phyloP scores from a whole-genome alignment of 768 basidiomycete genomes.

The Clavulina sp. region DNA sequence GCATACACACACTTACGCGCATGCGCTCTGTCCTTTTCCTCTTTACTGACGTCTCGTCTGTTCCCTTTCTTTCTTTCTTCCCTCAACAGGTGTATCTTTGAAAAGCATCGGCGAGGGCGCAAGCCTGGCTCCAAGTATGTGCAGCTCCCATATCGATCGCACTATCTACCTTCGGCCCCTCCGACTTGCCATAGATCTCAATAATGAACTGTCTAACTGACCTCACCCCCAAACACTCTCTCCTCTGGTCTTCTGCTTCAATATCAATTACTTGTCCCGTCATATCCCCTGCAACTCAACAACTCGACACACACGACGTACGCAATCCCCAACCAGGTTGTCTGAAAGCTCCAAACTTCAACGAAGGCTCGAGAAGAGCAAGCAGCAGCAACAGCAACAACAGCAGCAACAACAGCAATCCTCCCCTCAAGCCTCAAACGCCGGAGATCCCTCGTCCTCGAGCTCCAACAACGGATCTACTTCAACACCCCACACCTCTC shows the following conservation, averaged over 20 bases:
- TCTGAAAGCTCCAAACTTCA: conserved; percentile 85
- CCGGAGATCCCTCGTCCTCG: not conserved
- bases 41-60: not conserved
- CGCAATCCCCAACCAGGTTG: conserved; percentile 18
- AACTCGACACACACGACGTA: not conserved
- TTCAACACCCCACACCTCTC: conserved; percentile 50
- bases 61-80: conserved; percentile 10
- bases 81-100: conserved; percentile 28
- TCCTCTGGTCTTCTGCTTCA: too few species aligned
- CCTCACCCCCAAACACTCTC: too few species aligned
- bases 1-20: too few species aligned
- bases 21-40: conserved; percentile 3
- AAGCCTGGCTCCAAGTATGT: conserved; percentile 80
- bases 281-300: not conserved
- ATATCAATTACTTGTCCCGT: not conserved
- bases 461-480: not conserved
- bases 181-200: too few species aligned
- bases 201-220: too few species aligned
- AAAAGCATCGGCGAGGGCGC: conserved; percentile 75
- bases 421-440: conserved; percentile 8
- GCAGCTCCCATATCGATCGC: too few species aligned
- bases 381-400: too few species aligned
- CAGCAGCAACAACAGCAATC: too few species aligned
- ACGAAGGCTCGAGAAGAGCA: conserved; percentile 66
- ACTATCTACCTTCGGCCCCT: not conserved